Percentiles rank a stretch among this genome's conserved stretches.
Evolutionary conservation across 2,329 filamentous ascomycete genomes (phyloP).

Genomic region (Fusarium algeriense): DNA sequence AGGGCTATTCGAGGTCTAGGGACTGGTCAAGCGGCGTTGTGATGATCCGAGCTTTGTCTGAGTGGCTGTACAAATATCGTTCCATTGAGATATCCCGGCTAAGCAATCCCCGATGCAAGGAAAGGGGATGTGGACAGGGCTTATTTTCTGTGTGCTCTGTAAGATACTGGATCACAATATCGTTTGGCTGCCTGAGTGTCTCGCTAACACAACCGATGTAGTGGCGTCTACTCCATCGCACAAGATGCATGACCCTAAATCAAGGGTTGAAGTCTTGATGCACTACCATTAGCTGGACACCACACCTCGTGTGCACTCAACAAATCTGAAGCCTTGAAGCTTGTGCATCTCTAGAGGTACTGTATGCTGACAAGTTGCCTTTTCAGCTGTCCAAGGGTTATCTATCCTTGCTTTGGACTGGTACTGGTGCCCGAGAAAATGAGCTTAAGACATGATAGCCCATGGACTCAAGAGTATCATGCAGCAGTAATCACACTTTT

Average conservation of each 20-base stretch:
- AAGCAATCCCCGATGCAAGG: conserved; percentile 3
- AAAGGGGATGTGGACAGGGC: not conserved
- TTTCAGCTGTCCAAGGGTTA: conserved; percentile 30
- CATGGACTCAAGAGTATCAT: conserved; percentile 20
- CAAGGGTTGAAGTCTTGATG: conserved; percentile 6
- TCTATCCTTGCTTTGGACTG: conserved; percentile 22
- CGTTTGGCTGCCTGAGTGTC: not conserved
- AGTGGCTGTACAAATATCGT: not conserved
- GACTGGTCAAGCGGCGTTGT: not conserved
- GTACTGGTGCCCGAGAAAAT: conserved; percentile 33
- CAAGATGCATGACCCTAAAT: conserved; percentile 2
- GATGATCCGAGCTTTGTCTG: conserved; percentile 4
- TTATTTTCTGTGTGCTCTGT: not conserved
- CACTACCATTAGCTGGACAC: conserved; percentile 2
- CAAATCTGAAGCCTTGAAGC: not conserved
- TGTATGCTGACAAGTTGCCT: conserved; percentile 17
- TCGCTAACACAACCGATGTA: not conserved
- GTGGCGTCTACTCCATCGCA: conserved; percentile 11
- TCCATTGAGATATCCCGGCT: conserved; percentile 3
- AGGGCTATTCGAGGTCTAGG: not conserved
- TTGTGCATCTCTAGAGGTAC: conserved; percentile 4
- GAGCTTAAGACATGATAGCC: conserved; percentile 19
- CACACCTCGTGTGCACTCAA: not conserved
- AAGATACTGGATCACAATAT: not conserved
- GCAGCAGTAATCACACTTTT: conserved; percentile 23